phyloP scores from a whole-genome alignment of 164 flowering plant species.

The Berberis vulgaris region DNA sequence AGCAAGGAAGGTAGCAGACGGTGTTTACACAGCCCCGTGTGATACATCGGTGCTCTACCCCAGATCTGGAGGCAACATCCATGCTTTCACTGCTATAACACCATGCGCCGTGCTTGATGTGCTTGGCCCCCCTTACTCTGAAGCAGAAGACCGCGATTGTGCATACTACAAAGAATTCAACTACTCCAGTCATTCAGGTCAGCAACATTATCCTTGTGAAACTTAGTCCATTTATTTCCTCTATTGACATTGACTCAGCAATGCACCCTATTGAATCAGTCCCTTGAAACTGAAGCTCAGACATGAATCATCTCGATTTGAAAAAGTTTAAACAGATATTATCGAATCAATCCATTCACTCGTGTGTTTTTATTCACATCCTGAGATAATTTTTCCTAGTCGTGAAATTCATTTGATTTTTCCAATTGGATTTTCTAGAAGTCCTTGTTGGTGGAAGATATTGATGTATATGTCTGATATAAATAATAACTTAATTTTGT shows the following conservation, averaged over 20 bases:
- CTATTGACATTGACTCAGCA: background rate
- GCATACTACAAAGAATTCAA: constrained; percentile 53
- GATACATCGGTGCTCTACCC: constrained; percentile 71
- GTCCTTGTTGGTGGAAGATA: too few species aligned
- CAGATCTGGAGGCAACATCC: constrained; percentile 82
- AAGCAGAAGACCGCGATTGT: constrained; percentile 66
- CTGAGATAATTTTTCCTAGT: too few species aligned
- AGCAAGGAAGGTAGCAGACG: constrained; percentile 51
- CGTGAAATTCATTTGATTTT: too few species aligned
- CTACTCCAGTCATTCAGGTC: constrained; percentile 25
- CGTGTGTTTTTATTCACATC: too few species aligned
- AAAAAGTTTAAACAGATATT: too few species aligned
- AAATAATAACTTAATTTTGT: too few species aligned
- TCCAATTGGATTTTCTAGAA: too few species aligned
- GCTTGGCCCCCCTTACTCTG: constrained; percentile 81
- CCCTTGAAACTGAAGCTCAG: background rate
- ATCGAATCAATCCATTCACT: too few species aligned
- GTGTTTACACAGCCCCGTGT: constrained; percentile 62
- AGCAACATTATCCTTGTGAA: constrained; percentile 8
- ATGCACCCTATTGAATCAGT: background rate
- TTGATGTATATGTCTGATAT: too few species aligned
- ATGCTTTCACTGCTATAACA: constrained; percentile 73
- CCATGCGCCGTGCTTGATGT: constrained; percentile 88
- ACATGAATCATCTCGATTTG: too few species aligned
- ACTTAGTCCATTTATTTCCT: background rate